Percentiles rank a stretch among this genome's conserved stretches.
These are phyloP conservation scores for Westerdykella aurantiaca DNA, from an alignment of 2,329 filamentous ascomycete genomes.

Conservation along the genomic window DNA sequence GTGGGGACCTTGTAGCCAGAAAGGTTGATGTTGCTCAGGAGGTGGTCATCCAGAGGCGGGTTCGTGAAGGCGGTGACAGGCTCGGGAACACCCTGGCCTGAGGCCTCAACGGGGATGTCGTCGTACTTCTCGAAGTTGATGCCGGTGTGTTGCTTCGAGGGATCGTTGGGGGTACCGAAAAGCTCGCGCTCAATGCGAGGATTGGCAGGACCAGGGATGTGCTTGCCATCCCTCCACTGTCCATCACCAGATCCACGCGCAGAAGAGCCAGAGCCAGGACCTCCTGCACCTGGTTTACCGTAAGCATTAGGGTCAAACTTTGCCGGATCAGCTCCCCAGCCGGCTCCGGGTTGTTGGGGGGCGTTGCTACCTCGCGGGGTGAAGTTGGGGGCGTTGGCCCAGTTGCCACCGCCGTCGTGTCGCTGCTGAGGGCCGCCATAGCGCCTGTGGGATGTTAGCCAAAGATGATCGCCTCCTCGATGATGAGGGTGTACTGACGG, in stretches of 20 bases:
- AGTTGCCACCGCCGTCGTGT: constrained; percentile 51
- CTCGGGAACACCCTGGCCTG: constrained; percentile 87
- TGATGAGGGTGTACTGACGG: constrained; percentile 12
- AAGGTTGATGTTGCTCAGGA: constrained; percentile 87
- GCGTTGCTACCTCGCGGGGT: constrained; percentile 42
- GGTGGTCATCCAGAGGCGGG: constrained; percentile 89
- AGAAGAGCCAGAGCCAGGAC: constrained; percentile 49
- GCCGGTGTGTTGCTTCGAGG: constrained; percentile 90
- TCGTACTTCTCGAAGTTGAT: constrained; percentile 99
- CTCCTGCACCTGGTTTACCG: constrained; percentile 44
- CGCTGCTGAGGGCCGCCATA: constrained; percentile 26
- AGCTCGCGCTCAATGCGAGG: constrained; percentile 89
- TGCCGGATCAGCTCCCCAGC: constrained; percentile 38
- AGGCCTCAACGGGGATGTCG: constrained; percentile 97
- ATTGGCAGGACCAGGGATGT: constrained; percentile 84
- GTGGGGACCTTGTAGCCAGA: constrained; percentile 94
- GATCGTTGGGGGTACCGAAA: constrained; percentile 85
- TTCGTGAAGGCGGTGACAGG: constrained; percentile 86
- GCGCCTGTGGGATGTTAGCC: constrained; percentile 20
- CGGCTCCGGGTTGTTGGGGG: constrained; percentile 29
- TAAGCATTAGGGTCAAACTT: constrained; percentile 61
- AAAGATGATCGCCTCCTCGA: neutral
- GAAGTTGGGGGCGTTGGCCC: constrained; percentile 56
- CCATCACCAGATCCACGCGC: constrained; percentile 87
- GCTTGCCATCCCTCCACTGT: constrained; percentile 95